Base-by-base conservation (phyloP, 164 flowering plant species). In the Dillenia suffruticosa region DNA sequence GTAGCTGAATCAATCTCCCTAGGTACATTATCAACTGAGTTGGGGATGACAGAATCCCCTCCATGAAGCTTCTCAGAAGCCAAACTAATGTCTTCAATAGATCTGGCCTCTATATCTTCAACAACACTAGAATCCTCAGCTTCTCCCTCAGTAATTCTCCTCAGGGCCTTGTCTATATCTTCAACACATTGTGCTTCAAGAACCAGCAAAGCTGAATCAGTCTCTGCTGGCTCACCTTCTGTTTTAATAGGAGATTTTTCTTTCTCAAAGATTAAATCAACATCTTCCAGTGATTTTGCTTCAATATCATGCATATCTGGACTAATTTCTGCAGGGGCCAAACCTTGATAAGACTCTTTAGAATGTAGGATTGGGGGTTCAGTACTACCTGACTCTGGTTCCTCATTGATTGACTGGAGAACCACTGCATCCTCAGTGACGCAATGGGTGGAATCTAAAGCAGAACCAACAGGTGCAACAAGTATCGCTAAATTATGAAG, bases 41-140 rank as follows among this genome's bases (percentile, higher is more conserved):
- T 62, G 4, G 72, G 69, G 46, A 73, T 58, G 48, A 66, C 72
- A n/a, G 3, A 6, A 52, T 52, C 9, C 10, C 58, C 77, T 50
- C 70, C 72, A 2, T 63, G 58, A 17, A 69, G 62, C 61, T 74
- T 75, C 71, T 66, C 65, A 49, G 69, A 65, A 15, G 66, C 74
- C 67, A 72, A 55, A 54, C 63, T 60, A 46, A 70, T 64, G 64
- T 74, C 72, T 46, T 72, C 72, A 15, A 65, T 13, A 22, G 80
- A 56, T 65, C 63, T 70, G 26, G 70, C 80, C 55, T 77, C 80
- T 51, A 72, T 62, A 61, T 71, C 72, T 2, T 63, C 65, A 45
- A 55, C 43, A 51, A 32, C 15, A 40, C 19, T 24, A 44, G 54
- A 17, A 8, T 55, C 16, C 52, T 58, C 45, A 58, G 10, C 12